phyloP scores from a whole-genome alignment of 2,329 filamentous ascomycete species.

The Chrysoporthe deuterocubensis region DNA sequence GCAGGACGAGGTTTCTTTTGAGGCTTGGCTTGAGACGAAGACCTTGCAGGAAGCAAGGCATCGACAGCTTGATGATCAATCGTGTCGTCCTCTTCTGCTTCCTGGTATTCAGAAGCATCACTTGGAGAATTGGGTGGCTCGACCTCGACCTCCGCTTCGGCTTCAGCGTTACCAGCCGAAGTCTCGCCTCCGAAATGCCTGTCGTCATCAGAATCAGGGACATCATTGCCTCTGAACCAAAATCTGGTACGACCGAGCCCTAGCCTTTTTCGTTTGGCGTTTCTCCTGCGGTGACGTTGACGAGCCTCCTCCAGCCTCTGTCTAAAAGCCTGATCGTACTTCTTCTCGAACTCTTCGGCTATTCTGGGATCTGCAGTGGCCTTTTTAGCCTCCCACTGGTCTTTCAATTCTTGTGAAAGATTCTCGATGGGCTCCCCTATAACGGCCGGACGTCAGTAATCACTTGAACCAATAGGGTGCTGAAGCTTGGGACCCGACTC shows the following conservation, averaged over 20 bases:
- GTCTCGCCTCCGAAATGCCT: not conserved
- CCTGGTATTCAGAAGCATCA: conserved; percentile 13
- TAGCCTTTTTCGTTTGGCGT: conserved; percentile 46
- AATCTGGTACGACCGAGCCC: conserved; percentile 43
- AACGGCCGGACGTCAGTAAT: not conserved
- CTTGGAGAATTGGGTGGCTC: conserved; percentile 1
- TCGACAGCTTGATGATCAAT: conserved; percentile 15
- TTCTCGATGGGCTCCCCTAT: conserved; percentile 51
- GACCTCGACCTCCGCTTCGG: not conserved
- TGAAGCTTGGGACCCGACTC: not conserved
- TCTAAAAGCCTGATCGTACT: conserved; percentile 42
- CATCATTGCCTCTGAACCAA: conserved; percentile 31
- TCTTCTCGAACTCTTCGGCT: conserved; percentile 41
- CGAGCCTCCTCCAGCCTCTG: conserved; percentile 37
- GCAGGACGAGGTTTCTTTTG: not conserved
- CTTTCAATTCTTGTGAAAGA: conserved; percentile 44
- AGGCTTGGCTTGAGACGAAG: conserved; percentile 9
- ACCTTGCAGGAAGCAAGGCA: not conserved
- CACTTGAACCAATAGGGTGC: not conserved
- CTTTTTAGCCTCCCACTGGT: conserved; percentile 50
- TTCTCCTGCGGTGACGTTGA: conserved; percentile 47
- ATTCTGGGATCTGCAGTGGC: conserved; percentile 40
- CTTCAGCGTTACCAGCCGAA: not conserved
- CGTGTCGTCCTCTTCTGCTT: conserved; percentile 22
- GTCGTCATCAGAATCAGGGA: conserved; percentile 23